A percentile compares a stretch with the other conserved stretches of the same genome.
Conservation (phyloP, 768 basidiomycete species). For the Rhodotorula kratochvilovae region DNA sequence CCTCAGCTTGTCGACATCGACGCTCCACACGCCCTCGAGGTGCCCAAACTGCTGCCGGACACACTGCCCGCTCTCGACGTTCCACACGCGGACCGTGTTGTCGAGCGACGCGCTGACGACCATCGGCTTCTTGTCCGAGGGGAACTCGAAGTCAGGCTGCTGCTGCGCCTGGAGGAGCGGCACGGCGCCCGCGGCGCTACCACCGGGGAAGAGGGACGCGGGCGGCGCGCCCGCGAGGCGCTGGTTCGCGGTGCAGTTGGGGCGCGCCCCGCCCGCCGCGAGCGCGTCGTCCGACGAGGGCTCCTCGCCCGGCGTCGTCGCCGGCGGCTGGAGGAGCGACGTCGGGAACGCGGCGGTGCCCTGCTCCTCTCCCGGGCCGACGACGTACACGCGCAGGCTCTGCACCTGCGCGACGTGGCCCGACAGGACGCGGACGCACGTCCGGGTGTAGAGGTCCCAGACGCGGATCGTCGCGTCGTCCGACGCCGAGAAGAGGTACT, state of each 20-base stretch:
- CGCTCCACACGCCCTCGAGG: slow-evolving; percentile 96
- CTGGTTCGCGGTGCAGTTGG: slow-evolving; percentile 11
- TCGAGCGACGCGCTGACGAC: slow-evolving; percentile 54
- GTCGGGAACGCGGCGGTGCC: slow-evolving; percentile 49
- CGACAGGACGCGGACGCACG: slow-evolving; percentile 74
- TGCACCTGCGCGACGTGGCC: slow-evolving; percentile 96
- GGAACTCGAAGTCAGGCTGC: slow-evolving; percentile 38
- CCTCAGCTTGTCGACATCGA: slow-evolving; percentile 78
- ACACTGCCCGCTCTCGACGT: slow-evolving; percentile 76
- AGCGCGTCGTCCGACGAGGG: slow-evolving; percentile 5
- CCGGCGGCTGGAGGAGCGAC: slow-evolving; percentile 24
- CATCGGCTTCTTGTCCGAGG: slow-evolving; percentile 56
- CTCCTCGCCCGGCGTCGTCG: slow-evolving; percentile 37
- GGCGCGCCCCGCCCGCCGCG: background rate
- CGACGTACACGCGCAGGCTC: slow-evolving; percentile 62
- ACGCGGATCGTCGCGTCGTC: slow-evolving; percentile 90
- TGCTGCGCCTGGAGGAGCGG: background rate
- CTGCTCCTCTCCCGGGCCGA: slow-evolving; percentile 52
- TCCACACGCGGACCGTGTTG: slow-evolving; percentile 90
- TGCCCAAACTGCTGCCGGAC: slow-evolving; percentile 83
- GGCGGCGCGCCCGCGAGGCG: background rate
- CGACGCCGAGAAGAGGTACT: slow-evolving; percentile 95
- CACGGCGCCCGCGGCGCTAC: background rate
- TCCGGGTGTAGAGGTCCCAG: slow-evolving; percentile 79
- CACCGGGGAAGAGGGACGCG: background rate